phyloP scores from a whole-genome alignment of 1,284 basidiomycete species.

The Microbotryum silenes-acaulis region DNA sequence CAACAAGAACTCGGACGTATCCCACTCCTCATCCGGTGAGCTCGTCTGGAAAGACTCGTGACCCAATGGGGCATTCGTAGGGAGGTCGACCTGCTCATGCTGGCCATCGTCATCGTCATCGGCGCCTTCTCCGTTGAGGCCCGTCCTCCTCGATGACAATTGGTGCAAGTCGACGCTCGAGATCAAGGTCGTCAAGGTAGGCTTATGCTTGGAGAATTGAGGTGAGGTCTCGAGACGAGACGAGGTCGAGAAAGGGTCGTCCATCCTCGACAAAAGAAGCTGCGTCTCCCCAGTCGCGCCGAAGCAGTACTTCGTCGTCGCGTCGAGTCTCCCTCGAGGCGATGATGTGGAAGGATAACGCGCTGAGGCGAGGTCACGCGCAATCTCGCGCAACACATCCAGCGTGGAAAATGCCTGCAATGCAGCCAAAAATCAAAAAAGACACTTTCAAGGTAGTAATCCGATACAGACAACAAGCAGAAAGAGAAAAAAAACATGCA shows the following conservation, averaged over 20 bases:
- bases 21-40: constrained; percentile 5
- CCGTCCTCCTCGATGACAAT: too few species aligned
- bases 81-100: constrained; percentile 14
- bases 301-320: too few species aligned
- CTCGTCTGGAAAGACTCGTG: constrained; percentile 7
- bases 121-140: neutral
- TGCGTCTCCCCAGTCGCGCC: too few species aligned
- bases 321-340: too few species aligned
- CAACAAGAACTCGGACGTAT: constrained; percentile 25
- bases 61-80: constrained; percentile 10
- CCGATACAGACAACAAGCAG: too few species aligned
- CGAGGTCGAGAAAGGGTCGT: neutral
- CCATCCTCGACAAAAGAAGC: neutral
- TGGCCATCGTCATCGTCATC: neutral
- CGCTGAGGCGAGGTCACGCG: too few species aligned
- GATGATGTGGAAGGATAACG: too few species aligned
- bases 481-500: too few species aligned
- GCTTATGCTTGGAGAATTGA: neutral
- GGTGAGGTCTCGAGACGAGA: neutral
- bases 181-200: constrained; percentile 18
- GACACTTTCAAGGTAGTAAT: too few species aligned
- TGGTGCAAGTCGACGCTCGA: constrained; percentile 9
- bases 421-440: too few species aligned
- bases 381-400: too few species aligned
- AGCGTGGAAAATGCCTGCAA: too few species aligned